phyloP scores from a whole-genome alignment of 169 alveolate genomes.

The Plasmodium chabaudi region DNA sequence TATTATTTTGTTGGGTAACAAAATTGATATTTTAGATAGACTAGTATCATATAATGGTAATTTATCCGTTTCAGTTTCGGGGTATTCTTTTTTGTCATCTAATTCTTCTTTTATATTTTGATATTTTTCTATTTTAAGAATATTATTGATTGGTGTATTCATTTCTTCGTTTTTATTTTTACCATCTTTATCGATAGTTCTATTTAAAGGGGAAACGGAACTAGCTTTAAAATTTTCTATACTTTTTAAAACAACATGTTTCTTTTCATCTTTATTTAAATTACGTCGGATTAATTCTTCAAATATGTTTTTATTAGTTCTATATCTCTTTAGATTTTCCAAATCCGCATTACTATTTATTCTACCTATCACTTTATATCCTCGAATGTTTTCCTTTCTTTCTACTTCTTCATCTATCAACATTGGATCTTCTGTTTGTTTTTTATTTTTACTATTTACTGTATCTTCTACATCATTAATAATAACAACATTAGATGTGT shows the following conservation, averaged over 20 bases:
- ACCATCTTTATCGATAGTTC: not conserved
- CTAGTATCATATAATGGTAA: too few relatives aligned
- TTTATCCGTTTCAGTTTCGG: too few relatives aligned
- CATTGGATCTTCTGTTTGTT: not conserved
- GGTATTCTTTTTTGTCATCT: too few relatives aligned
- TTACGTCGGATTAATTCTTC: not conserved
- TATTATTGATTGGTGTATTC: not conserved
- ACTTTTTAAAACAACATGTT: not conserved
- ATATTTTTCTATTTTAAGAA: not conserved
- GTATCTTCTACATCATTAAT: not conserved
- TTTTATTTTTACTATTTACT: not conserved
- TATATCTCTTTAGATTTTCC: not conserved
- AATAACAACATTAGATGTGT: too few relatives aligned
- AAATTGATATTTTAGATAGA: too few relatives aligned
- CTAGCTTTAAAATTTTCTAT: not conserved
- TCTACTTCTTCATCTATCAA: not conserved
- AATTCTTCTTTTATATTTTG: not conserved
- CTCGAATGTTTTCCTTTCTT: not conserved
- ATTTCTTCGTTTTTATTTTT: not conserved
- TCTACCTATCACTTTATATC: not conserved
- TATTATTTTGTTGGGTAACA: too few relatives aligned
- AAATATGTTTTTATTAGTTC: not conserved
- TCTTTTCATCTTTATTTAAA: slow-evolving; percentile 2
- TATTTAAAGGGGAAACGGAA: not conserved
- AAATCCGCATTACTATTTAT: not conserved